These are phyloP conservation scores for Calcarisporium arbuscula DNA, from an alignment of 2,329 filamentous ascomycete species.

Conservation along the genomic window DNA sequence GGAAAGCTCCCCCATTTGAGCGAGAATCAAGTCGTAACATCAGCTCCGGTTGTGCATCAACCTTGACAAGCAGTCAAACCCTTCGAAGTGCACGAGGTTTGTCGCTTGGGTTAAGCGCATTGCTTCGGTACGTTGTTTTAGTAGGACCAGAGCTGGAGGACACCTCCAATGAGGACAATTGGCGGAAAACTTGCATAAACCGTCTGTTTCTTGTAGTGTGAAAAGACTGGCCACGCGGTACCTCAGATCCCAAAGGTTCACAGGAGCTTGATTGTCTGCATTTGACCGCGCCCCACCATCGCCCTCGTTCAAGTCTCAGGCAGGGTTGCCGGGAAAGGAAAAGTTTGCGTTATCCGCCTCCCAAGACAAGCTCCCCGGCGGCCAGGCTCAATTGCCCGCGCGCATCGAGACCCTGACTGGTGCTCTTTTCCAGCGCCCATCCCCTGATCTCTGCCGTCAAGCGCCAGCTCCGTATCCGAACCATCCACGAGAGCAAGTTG, in stretches of 20 bases:
- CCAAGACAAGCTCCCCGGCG: slow-evolving; percentile 93
- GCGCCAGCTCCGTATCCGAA: slow-evolving; percentile 95
- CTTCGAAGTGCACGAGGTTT: slow-evolving; percentile 96
- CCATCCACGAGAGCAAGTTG: slow-evolving; percentile 94
- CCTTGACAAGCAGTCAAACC: slow-evolving; percentile 80
- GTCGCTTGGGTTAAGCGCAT: slow-evolving; percentile 99
- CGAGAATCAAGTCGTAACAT: slow-evolving; percentile 98
- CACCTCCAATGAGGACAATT: too few species aligned
- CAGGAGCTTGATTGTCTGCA: slow-evolving; percentile 87
- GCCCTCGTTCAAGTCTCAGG: slow-evolving; percentile 98
- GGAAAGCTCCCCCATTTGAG: slow-evolving; percentile 85
- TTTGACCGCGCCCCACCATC: slow-evolving; percentile 93
- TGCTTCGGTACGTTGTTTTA: slow-evolving; percentile 68
- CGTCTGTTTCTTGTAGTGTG: too few species aligned
- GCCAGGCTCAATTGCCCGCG: slow-evolving; percentile 85
- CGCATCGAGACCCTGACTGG: slow-evolving; percentile 94
- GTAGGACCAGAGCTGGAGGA: too few species aligned
- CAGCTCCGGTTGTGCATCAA: slow-evolving; percentile 97
- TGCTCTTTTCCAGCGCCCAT: slow-evolving; percentile 83
- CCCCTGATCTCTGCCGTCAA: slow-evolving; percentile 98
- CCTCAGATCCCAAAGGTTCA: slow-evolving; percentile 97
- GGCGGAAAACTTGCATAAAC: too few species aligned
- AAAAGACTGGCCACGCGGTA: slow-evolving; percentile 98
- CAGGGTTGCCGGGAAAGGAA: slow-evolving; percentile 99
- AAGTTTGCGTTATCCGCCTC: slow-evolving; percentile 89